Evolutionary conservation across 768 basidiomycete genomes (phyloP).

Genomic region (Suillus bovinus): DNA sequence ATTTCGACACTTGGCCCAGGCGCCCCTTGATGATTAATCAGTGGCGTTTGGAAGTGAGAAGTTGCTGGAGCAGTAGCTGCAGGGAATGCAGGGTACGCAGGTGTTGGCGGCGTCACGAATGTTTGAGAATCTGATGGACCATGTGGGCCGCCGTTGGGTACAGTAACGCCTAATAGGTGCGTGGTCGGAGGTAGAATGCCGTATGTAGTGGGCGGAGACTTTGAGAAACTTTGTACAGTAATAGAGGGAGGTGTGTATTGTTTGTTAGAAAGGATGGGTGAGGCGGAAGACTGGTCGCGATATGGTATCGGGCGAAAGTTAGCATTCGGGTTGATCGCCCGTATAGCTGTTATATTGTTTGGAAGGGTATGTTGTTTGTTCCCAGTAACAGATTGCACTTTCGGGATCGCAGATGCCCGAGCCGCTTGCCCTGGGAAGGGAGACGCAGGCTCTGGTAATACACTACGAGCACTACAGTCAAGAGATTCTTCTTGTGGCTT

Average conservation of each 20-base stretch:
- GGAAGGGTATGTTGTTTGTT: conserved; percentile 58
- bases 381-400: conserved; percentile 44
- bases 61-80: conserved; percentile 47
- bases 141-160: conserved; percentile 10
- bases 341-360: conserved; percentile 33
- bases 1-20: conserved; percentile 66
- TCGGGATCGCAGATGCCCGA: conserved; percentile 20
- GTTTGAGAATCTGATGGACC: conserved; percentile 22
- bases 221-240: conserved; percentile 33
- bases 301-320: conserved; percentile 24
- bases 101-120: conserved; percentile 51
- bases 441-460: conserved; percentile 74
- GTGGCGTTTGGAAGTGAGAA: conserved; percentile 57
- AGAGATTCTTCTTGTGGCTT: conserved; percentile 24
- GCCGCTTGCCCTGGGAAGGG: conserved; percentile 60
- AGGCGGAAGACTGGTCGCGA: conserved; percentile 26
- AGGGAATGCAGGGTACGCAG: conserved; percentile 73
- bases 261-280: conserved; percentile 13
- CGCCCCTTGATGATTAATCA: conserved; percentile 49
- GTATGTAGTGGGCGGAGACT: conserved; percentile 30
- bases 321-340: conserved; percentile 24
- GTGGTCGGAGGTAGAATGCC: conserved; percentile 36
- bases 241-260: conserved; percentile 37
- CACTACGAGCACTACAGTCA: conserved; percentile 32
- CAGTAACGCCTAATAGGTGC: conserved; percentile 18